Conservation (phyloP, 2,329 filamentous ascomycete species). For the Exophiala oligosperma region DNA sequence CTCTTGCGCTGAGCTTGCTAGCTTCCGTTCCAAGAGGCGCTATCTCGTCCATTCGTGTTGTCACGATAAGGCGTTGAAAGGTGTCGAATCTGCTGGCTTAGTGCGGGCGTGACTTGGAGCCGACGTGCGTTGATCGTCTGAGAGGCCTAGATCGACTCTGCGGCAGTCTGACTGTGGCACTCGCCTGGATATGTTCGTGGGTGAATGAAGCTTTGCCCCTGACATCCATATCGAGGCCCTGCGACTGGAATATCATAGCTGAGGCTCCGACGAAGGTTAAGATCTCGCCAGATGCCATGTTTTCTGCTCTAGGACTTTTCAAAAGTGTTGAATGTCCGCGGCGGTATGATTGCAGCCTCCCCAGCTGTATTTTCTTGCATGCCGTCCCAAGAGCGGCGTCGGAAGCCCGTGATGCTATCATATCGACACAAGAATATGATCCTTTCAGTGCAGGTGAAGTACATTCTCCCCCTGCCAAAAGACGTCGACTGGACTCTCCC, state of each 20-base stretch:
- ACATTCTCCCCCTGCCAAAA: conserved; percentile 35
- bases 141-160: too few species aligned
- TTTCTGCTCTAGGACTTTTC: conserved; percentile 57
- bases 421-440: conserved; percentile 23
- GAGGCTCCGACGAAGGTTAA: neutral
- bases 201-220: too few species aligned
- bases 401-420: conserved; percentile 5
- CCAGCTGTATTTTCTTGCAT: conserved; percentile 62
- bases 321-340: conserved; percentile 55
- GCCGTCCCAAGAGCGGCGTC: conserved; percentile 23
- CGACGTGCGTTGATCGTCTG: too few species aligned
- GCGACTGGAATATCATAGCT: neutral
- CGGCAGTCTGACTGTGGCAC: too few species aligned
- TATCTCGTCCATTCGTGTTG: neutral
- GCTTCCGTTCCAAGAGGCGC: neutral
- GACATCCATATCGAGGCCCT: neutral
- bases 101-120: neutral
- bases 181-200: too few species aligned
- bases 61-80: conserved; percentile 1
- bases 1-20: neutral
- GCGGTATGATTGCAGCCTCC: conserved; percentile 50
- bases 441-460: conserved; percentile 21
- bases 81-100: neutral
- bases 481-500: conserved; percentile 25
- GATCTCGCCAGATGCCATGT: conserved; percentile 42